phyloP scores from a whole-genome alignment of 257 asterid species.

The Gynochthodes officinalis region DNA sequence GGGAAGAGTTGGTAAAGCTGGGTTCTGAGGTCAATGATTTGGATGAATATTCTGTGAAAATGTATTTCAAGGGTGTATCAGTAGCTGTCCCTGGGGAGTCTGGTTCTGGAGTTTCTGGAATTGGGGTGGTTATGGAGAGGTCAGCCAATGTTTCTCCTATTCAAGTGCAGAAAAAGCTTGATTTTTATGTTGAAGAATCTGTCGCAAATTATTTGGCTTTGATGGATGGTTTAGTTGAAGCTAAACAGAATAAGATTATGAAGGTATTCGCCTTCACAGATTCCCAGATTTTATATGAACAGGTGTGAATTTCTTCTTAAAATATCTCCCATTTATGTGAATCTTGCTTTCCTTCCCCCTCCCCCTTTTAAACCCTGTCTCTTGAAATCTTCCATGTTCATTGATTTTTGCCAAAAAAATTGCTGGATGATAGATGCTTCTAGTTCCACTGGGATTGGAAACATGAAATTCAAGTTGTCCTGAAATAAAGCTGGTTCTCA shows the following conservation, averaged over 20 bases:
- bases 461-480: neutral
- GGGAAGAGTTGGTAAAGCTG: conserved; percentile 19
- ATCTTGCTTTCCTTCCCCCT: conserved; percentile 4
- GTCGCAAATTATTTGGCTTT: conserved; percentile 89
- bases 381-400: neutral
- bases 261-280: conserved; percentile 67
- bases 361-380: neutral
- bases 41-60: conserved; percentile 47
- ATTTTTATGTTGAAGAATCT: conserved; percentile 66
- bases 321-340: conserved; percentile 7
- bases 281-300: conserved; percentile 56
- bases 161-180: conserved; percentile 88
- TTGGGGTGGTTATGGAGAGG: conserved; percentile 83
- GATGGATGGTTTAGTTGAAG: conserved; percentile 81
- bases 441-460: neutral
- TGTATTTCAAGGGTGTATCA: conserved; percentile 87
- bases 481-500: neutral
- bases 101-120: conserved; percentile 69
- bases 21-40: conserved; percentile 31
- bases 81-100: conserved; percentile 60
- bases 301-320: conserved; percentile 47
- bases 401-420: neutral
- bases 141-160: conserved; percentile 32
- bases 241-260: conserved; percentile 45
- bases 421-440: neutral